Evolutionary conservation across 371 early-diverging fungal genomes (phyloP).

Genomic region (Mucor irregularis): DNA sequence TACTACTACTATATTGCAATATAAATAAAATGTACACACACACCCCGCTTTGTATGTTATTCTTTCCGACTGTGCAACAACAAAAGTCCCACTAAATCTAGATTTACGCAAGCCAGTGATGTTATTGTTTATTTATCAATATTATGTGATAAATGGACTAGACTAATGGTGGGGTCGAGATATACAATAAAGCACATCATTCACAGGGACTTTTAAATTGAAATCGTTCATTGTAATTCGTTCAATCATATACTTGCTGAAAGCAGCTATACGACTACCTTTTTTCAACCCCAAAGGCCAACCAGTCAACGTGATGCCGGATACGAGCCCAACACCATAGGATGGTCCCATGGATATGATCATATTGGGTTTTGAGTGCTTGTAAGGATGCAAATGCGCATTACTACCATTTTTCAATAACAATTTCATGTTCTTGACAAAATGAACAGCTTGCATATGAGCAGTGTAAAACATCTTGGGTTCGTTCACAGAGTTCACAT

Average conservation of each 20-base stretch:
- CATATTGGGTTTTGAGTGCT: conserved; percentile 21
- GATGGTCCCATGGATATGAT: conserved; percentile 36
- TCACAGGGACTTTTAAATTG: conserved; percentile 18
- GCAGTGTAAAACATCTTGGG: conserved; percentile 48
- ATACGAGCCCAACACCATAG: conserved; percentile 22
- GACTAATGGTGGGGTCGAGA: too few species aligned
- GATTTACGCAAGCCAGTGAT: too few species aligned
- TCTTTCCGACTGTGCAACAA: too few species aligned
- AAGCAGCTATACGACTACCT: conserved; percentile 30
- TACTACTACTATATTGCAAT: too few species aligned
- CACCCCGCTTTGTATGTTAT: too few species aligned
- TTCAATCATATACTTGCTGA: conserved; percentile 29
- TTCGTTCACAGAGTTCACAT: conserved; percentile 30
- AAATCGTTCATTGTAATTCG: conserved; percentile 34
- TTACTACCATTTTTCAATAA: conserved; percentile 3
- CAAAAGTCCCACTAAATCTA: too few species aligned
- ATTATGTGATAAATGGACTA: too few species aligned
- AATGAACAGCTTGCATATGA: conserved; percentile 45
- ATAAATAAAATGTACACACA: too few species aligned
- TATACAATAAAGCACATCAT: conserved; percentile 23
- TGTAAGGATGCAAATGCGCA: conserved; percentile 19
- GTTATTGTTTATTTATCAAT: too few species aligned
- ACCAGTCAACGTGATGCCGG: conserved; percentile 26
- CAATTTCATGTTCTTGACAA: conserved; percentile 16
- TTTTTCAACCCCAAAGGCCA: conserved; percentile 27